Base-by-base conservation (phyloP, 768 basidiomycete species). In the Termitomyces sp. region DNA sequence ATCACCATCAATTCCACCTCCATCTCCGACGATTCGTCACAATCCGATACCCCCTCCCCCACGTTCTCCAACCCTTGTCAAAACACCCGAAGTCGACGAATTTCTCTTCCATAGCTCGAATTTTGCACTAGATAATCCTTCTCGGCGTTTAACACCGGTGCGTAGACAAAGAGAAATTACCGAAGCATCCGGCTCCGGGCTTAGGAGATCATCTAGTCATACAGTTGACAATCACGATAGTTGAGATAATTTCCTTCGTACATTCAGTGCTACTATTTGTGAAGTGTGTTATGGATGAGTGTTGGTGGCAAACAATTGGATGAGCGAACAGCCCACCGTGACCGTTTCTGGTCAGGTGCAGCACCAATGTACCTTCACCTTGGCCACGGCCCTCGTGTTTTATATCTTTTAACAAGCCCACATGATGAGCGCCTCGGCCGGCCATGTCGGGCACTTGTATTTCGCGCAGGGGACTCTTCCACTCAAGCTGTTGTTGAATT, bases 401-500 rank as follows among this genome's bases (percentile, higher is more conserved):
- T 93, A 40, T 88, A 86, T 65, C 81, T 93, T 19, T 78, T 86
- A 53, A 88, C 89, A 24, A 81, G 80, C 63, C 72, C 80, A 40
- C 82, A 85, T 51, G 86, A 88, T 55, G 85, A 88, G 64, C 74
- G 70, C 54, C 68, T 75, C 43, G 88, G 84, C 17, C 73, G 77
- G 51, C 87, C 89, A 19, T 70, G 69, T 34, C 75, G 80, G 59
- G 88, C 78, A 14, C 81, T 93, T 35, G 78, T 87, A 46, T 91
- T 93, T 68, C 87, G 88, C 46, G 78, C 81, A 22, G 82, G 84
- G 21, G 72, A 77, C 55, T 63, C 68, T 15, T 66, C 68, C 52
- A 68, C 81, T 9, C 88, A 91, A 65, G 88, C 89, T 44, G 81
- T 95, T 42, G 92, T 96, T 22, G 93, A 96, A 70, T 93, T 95